Evolutionary conservation across 345 rosid genomes (phyloP).

Genomic region (Excoecaria cochinchinensis): DNA sequence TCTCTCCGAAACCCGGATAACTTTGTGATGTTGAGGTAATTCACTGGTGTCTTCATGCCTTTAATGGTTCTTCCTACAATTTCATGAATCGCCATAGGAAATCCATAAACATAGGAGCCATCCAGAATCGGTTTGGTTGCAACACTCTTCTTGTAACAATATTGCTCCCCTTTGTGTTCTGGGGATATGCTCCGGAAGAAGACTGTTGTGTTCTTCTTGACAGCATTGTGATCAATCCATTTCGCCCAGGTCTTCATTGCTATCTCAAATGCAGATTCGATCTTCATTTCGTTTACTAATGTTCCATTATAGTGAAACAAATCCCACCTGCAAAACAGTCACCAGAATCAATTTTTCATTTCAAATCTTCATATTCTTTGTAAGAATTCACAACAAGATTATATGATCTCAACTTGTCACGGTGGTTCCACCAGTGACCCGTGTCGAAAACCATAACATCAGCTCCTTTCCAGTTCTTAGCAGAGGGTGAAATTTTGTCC

Average conservation of each 20-base stretch:
- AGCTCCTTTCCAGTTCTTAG: constrained; percentile 42
- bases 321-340: constrained; percentile 44
- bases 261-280: constrained; percentile 33
- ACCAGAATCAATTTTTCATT: background rate
- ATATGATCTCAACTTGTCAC: constrained; percentile 24
- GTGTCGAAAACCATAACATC: constrained; percentile 53
- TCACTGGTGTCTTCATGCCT: constrained; percentile 35
- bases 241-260: constrained; percentile 48
- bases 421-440: constrained; percentile 55
- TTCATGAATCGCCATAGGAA: constrained; percentile 24
- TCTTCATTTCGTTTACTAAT: constrained; percentile 33
- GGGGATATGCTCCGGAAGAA: constrained; percentile 51
- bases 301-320: constrained; percentile 29
- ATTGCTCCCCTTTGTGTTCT: constrained; percentile 32
- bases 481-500: constrained; percentile 30
- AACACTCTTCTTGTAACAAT: constrained; percentile 29
- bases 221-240: constrained; percentile 40
- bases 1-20: constrained; percentile 40
- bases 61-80: constrained; percentile 28
- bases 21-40: constrained; percentile 41
- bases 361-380: background rate
- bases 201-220: constrained; percentile 30
- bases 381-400: background rate
- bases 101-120: constrained; percentile 20
- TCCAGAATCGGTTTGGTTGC: constrained; percentile 32